Evolutionary conservation across 148 eudicot species (phyloP).

Genomic region (Dianthus caryophyllus): DNA sequence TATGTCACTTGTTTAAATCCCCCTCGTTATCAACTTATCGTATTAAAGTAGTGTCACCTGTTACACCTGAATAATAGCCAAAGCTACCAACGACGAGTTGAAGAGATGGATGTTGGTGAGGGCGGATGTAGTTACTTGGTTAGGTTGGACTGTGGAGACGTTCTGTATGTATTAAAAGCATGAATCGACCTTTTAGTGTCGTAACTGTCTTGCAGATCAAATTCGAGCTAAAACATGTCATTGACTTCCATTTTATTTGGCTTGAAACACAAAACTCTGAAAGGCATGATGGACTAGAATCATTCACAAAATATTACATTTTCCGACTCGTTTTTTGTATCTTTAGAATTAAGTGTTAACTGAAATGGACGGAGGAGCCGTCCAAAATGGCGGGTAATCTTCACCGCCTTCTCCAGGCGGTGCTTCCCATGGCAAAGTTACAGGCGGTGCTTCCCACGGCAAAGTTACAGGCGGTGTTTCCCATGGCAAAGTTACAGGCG

Average conservation of each 20-base stretch:
- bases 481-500: no score
- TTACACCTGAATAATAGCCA: background rate
- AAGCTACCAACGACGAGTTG: no score
- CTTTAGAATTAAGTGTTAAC: conserved; percentile 3
- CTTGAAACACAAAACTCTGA: background rate
- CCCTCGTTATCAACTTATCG: no score
- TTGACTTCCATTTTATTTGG: conserved; percentile 9
- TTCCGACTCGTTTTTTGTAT: background rate
- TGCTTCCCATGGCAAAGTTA: conserved; percentile 29
- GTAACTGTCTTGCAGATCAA: background rate
- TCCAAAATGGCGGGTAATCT: conserved; percentile 23
- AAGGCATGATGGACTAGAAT: background rate
- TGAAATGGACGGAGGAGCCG: conserved; percentile 15
- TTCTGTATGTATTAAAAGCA: background rate
- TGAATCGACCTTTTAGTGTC: background rate
- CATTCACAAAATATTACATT: background rate
- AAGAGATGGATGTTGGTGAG: no score
- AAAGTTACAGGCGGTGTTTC: conserved; percentile 8
- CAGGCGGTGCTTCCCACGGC: conserved; percentile 18
- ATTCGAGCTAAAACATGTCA: conserved; percentile 4
- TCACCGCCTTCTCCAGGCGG: conserved; percentile 15
- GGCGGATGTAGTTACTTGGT: background rate
- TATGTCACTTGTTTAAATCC: no score
- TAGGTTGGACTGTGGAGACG: no score
- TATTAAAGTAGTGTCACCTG: no score